These are phyloP conservation scores for Ophiosphaerella korrae DNA, from an alignment of 2,329 filamentous ascomycete genomes.

Conservation along the genomic window DNA sequence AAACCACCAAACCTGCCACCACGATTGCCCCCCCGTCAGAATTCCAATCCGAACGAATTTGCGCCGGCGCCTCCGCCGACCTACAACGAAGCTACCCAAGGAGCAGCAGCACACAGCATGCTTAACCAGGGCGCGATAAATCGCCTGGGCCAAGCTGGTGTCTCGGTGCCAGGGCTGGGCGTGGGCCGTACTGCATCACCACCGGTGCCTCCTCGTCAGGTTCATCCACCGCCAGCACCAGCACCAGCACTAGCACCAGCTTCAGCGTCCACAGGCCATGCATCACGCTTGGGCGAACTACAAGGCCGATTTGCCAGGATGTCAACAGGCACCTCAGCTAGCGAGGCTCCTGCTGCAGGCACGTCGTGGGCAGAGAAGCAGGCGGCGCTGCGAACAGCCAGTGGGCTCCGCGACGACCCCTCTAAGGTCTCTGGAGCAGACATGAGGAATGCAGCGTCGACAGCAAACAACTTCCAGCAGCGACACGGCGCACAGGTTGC, in stretches of 20 bases:
- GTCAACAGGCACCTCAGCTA: constrained; percentile 41
- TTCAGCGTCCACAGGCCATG: constrained; percentile 22
- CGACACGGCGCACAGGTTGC: constrained; percentile 71
- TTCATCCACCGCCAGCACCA: background rate
- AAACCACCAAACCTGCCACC: constrained; percentile 66
- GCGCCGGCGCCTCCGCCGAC: constrained; percentile 53
- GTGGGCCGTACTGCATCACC: constrained; percentile 62
- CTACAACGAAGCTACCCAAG: constrained; percentile 52
- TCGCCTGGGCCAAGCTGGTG: constrained; percentile 73
- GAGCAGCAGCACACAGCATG: constrained; percentile 42
- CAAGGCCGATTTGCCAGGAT: constrained; percentile 66
- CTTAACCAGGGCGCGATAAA: constrained; percentile 66
- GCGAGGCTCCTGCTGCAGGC: constrained; percentile 50
- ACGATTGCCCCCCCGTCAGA: constrained; percentile 71
- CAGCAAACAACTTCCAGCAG: constrained; percentile 71
- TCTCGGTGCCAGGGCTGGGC: constrained; percentile 78
- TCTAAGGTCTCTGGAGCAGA: constrained; percentile 66
- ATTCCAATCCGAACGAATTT: constrained; percentile 55
- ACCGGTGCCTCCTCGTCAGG: constrained; percentile 44
- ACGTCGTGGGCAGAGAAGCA: constrained; percentile 69
- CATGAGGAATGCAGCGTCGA: constrained; percentile 62
- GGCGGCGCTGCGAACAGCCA: constrained; percentile 65
- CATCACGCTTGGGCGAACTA: constrained; percentile 65
- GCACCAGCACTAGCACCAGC: constrained; percentile 22
- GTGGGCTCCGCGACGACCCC: constrained; percentile 64